Conservation (phyloP, 2,329 filamentous ascomycete genomes). For the Trichoderma atroviride region DNA sequence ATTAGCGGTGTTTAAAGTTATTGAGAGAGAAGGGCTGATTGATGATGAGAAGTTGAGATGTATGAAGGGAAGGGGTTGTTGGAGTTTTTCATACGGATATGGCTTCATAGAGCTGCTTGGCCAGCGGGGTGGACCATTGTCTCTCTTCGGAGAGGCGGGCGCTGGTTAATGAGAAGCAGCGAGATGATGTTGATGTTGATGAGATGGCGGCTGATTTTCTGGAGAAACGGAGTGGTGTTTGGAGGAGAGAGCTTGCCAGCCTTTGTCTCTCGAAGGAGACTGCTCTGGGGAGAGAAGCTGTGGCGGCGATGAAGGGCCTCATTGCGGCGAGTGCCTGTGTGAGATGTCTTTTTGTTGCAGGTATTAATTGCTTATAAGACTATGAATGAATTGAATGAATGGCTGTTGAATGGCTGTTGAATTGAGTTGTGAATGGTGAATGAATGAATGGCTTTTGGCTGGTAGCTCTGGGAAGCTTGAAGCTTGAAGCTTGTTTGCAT, state of each 20-base stretch:
- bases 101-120: constrained; percentile 82
- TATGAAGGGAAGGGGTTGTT: neutral
- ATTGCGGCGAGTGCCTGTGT: neutral
- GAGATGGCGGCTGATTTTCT: neutral
- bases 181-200: neutral
- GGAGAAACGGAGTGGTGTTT: neutral
- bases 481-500: neutral
- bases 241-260: neutral
- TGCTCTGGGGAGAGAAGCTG: constrained; percentile 5
- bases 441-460: neutral
- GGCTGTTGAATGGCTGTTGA: neutral
- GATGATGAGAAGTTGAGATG: neutral
- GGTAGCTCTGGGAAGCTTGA: neutral
- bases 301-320: constrained; percentile 15
- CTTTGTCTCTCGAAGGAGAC: neutral
- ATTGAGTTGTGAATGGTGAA: neutral
- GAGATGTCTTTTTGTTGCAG: neutral
- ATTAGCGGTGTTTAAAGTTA: neutral
- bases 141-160: constrained; percentile 46
- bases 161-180: constrained; percentile 36
- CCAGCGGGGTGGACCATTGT: constrained; percentile 89
- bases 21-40: neutral
- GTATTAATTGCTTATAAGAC: neutral
- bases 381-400: neutral
- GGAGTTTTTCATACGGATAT: constrained; percentile 77